Percentiles rank a stretch among this genome's conserved stretches.
These are phyloP conservation scores for Phytophthora rubi DNA, from an alignment of 352 stramenopile genomes.

Conservation along the genomic window DNA sequence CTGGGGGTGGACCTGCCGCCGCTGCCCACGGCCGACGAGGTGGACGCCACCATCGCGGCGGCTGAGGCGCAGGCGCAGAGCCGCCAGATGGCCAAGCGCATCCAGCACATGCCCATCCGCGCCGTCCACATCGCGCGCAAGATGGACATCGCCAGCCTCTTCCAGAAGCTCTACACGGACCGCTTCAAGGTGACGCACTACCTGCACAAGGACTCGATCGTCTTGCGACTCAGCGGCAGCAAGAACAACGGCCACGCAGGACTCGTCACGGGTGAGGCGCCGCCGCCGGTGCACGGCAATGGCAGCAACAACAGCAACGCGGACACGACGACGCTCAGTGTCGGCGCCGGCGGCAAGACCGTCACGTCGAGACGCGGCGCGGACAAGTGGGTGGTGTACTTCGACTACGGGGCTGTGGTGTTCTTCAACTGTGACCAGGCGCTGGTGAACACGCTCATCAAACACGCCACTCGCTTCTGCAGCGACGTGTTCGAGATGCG, in stretches of 20 bases:
- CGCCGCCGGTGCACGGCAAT: constrained; percentile 18
- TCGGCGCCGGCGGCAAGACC: constrained; percentile 50
- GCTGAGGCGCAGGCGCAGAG: constrained; percentile 61
- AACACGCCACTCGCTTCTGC: constrained; percentile 80
- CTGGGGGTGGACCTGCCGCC: constrained; percentile 48
- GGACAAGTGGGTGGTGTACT: constrained; percentile 94
- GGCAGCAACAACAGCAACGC: constrained; percentile 20
- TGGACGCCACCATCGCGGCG: constrained; percentile 71
- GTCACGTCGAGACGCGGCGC: constrained; percentile 78
- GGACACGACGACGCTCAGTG: constrained; percentile 54
- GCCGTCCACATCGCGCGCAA: constrained; percentile 85
- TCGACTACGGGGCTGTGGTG: constrained; percentile 93
- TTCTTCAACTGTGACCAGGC: constrained; percentile 92
- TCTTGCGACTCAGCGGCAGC: constrained; percentile 64
- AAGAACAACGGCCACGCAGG: constrained; percentile 36
- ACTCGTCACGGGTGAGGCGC: constrained; percentile 46
- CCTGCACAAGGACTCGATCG: constrained; percentile 84
- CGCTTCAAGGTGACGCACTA: constrained; percentile 84
- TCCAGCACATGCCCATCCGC: constrained; percentile 85
- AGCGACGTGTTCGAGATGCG: constrained; percentile 81
- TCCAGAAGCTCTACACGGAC: constrained; percentile 89
- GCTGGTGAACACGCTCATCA: constrained; percentile 74
- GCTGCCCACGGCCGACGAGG: constrained; percentile 62
- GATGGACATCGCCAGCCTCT: constrained; percentile 87
- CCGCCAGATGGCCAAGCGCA: constrained; percentile 48